These are phyloP conservation scores for Pelargonium australe DNA, from an alignment of 441 rosid species.

Conservation along the genomic window DNA sequence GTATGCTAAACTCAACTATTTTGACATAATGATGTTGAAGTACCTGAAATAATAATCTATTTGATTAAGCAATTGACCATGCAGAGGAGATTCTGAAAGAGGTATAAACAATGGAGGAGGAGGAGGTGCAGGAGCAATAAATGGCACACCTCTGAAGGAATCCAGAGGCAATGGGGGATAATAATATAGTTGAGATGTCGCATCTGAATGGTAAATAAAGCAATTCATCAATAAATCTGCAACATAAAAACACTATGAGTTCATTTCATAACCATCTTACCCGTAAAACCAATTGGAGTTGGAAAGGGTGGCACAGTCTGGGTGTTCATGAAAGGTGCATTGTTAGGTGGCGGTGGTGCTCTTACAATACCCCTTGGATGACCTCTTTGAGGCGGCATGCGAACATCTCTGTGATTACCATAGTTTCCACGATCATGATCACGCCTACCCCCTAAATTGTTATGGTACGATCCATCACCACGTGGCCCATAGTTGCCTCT, in stretches of 20 bases:
- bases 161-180: conserved; percentile 26
- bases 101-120: conserved; percentile 24
- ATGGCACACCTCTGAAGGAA: conserved; percentile 25
- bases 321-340: conserved; percentile 18
- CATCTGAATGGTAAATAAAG: conserved; percentile 23
- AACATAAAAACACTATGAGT: neutral
- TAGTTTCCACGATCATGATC: conserved; percentile 39
- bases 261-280: conserved; percentile 15
- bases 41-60: conserved; percentile 55
- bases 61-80: conserved; percentile 26
- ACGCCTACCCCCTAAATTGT: conserved; percentile 41
- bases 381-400: conserved; percentile 29
- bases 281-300: conserved; percentile 27
- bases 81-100: conserved; percentile 21
- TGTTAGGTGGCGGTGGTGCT: conserved; percentile 15
- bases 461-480: conserved; percentile 40
- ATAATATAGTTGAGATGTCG: neutral
- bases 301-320: conserved; percentile 23
- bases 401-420: conserved; percentile 29
- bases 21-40: neutral
- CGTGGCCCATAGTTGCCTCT: conserved; percentile 38
- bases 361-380: conserved; percentile 34
- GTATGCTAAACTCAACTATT: neutral
- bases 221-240: neutral
- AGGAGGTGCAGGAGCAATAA: conserved; percentile 24